A percentile compares a stretch with the other conserved stretches of the same genome.
phyloP scores from a whole-genome alignment of 306 rosid genomes.

The Biancaea sappan region DNA sequence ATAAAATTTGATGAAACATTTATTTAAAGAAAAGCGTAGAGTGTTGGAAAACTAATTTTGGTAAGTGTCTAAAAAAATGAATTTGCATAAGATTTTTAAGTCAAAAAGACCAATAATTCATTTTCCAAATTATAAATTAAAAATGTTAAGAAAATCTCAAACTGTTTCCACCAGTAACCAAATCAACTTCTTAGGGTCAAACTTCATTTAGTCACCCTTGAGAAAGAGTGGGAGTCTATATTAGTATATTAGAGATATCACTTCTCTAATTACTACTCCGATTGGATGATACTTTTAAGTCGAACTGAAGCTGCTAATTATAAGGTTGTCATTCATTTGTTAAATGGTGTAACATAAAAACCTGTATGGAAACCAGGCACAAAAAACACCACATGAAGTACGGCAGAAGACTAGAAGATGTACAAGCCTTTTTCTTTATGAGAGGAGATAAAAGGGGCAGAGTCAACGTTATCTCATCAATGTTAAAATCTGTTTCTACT shows the following conservation, averaged over 20 bases:
- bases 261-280: background rate
- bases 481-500: background rate
- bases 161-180: no score
- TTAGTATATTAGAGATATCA: background rate
- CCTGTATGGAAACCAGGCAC: slow-evolving; percentile 34
- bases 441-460: background rate
- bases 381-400: slow-evolving; percentile 24
- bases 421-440: background rate
- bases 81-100: no score
- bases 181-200: no score
- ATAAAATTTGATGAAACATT: no score
- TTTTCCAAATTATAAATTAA: no score
- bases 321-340: background rate
- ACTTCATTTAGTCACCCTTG: background rate
- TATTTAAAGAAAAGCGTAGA: no score
- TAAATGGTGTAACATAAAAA: background rate
- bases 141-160: no score
- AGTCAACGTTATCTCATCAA: background rate
- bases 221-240: background rate
- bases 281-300: background rate
- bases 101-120: no score
- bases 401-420: background rate
- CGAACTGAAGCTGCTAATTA: no score
- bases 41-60: no score
- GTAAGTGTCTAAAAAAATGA: no score